Base-by-base conservation (phyloP, 2,329 filamentous ascomycete genomes). In the Trichocomaceae sp. region DNA sequence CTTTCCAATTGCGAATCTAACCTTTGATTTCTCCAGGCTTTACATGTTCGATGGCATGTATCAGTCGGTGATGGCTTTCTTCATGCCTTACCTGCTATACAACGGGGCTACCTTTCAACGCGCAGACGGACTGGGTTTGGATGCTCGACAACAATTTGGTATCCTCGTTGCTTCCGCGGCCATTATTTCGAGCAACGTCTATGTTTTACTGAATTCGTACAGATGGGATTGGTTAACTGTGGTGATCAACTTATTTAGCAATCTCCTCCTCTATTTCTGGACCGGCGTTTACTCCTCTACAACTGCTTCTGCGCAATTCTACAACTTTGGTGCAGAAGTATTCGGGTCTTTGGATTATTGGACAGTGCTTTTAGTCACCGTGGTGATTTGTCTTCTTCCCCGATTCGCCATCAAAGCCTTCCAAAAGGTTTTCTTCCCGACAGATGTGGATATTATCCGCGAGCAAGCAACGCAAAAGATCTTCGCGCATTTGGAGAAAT, bases 191-290 rank as follows among this genome's bases (percentile, higher is more conserved):
- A 95, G 96, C 77, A 99, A 99, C 72, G 76, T 86, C 57, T 99
- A 97, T 75, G 89, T 99, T 62, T 77, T 99, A 60, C 84, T 97
- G 75, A 99, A 99, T 73, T 95, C 88, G 0, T 97, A 96, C 72
- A 84, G 92, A 58, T 99, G 93, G 93, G 93, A 99, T 70, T 99
- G 92, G 92, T 78, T 99, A 64, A 95, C 95, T 74, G 73, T 91
- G 20, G 76, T 96, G 57, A 86, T 96, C 59, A 86, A 95, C 50
- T 73, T 74, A 22, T 81, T 97, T 70, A 96, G 90, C 73, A 87
- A 87, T 59, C 70, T 97, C 29, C 82, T 96, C 64, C 83, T 97
- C 66, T 99, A 90, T 78, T 87, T 95, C 75, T 97, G 93, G 90
- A 96, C 93, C 5, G 93, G 90, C 29, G 80, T 95, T 37, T 99